phyloP scores from a whole-genome alignment of 75 land plant species.

The Pinus taeda region DNA sequence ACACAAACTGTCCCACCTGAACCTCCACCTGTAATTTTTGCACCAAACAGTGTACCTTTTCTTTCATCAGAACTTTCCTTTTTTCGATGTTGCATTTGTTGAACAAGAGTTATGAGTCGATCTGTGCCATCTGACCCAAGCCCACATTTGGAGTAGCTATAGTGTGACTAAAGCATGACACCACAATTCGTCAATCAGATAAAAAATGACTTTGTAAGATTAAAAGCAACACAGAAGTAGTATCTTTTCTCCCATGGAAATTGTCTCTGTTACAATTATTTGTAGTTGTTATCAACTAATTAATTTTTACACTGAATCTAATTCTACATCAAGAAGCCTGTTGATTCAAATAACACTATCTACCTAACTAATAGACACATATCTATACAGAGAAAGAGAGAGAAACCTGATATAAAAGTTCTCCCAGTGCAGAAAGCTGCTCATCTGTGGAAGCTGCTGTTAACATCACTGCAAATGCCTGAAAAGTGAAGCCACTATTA shows the following conservation, averaged over 20 bases:
- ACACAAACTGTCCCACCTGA: slow-evolving; percentile 95
- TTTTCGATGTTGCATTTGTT: slow-evolving; percentile 64
- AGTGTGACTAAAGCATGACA: slow-evolving; percentile 68
- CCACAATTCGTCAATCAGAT: not conserved
- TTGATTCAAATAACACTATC: not conserved
- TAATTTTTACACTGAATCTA: not conserved
- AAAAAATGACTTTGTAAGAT: not conserved
- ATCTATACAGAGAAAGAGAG: not conserved
- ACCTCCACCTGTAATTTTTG: slow-evolving; percentile 97
- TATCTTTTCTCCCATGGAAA: not conserved
- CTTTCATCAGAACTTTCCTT: slow-evolving; percentile 15
- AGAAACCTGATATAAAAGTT: slow-evolving; percentile 90
- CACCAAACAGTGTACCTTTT: slow-evolving; percentile 69
- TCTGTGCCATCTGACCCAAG: slow-evolving; percentile 97
- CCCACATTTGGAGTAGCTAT: slow-evolving; percentile 90
- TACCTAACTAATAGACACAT: too few species aligned
- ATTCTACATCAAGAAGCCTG: not conserved
- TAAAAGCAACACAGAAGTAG: not conserved
- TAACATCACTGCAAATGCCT: slow-evolving; percentile 84
- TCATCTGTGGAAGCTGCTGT: slow-evolving; percentile 56
- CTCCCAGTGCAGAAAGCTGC: slow-evolving; percentile 76
- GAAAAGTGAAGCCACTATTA: not conserved
- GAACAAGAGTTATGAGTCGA: slow-evolving; percentile 74
- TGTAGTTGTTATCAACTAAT: not conserved
- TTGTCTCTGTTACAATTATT: not conserved